Percentiles rank a stretch among this genome's conserved stretches.
phyloP scores from a whole-genome alignment of 768 basidiomycete species.

The Boletus huronensis region DNA sequence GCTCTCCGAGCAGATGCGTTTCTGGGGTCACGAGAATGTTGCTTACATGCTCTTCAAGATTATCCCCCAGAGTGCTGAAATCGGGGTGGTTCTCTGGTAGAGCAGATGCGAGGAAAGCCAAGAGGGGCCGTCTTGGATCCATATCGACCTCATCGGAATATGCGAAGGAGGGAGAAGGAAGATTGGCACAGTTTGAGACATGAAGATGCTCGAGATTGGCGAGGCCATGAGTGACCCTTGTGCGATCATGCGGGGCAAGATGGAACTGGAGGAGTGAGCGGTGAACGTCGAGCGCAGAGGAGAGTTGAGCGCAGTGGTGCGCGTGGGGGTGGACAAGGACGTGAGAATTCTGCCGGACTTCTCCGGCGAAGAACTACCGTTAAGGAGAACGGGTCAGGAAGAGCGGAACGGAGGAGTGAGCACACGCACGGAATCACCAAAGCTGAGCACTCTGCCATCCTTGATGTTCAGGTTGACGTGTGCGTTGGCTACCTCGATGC shows the following conservation, averaged over 20 bases:
- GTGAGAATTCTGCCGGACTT: constrained; percentile 30
- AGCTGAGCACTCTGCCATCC: constrained; percentile 78
- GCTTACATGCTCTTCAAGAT: constrained; percentile 48
- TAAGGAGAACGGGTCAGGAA: constrained; percentile 7
- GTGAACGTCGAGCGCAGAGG: constrained; percentile 31
- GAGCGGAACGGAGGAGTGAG: not conserved
- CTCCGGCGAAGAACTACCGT: constrained; percentile 72
- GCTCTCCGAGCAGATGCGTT: constrained; percentile 45
- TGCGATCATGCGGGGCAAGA: constrained; percentile 9
- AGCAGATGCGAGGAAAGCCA: constrained; percentile 78
- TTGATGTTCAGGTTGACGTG: constrained; percentile 93
- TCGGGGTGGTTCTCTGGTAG: constrained; percentile 44
- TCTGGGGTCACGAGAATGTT: constrained; percentile 45
- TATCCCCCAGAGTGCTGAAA: constrained; percentile 44
- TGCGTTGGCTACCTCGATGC: constrained; percentile 84
- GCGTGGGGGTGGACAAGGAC: constrained; percentile 45
- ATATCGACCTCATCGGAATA: constrained; percentile 27
- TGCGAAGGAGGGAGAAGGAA: constrained; percentile 19
- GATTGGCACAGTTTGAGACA: constrained; percentile 55
- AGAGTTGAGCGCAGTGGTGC: constrained; percentile 49
- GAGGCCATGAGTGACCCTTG: constrained; percentile 15
- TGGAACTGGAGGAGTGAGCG: constrained; percentile 28
- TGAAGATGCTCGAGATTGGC: constrained; percentile 43
- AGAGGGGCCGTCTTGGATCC: constrained; percentile 53
- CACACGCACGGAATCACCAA: constrained; percentile 75